Evolutionary conservation across 2,329 filamentous ascomycete genomes (phyloP).

Genomic region (Penicillium vulpinum): DNA sequence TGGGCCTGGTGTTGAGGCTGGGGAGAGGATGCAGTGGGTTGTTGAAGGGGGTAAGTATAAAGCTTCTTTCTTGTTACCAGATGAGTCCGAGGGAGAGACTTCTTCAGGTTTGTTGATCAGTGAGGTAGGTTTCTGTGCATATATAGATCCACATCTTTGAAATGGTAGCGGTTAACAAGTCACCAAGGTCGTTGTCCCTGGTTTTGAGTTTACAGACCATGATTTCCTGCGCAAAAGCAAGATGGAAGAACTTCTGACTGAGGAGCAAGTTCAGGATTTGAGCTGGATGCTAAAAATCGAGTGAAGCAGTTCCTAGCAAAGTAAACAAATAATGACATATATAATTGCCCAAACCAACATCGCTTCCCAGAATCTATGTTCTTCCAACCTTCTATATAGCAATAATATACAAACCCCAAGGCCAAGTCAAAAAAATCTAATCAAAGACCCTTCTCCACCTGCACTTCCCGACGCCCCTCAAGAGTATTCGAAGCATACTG

Average conservation of each 20-base stretch:
- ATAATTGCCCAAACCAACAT: not conserved
- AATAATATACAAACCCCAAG: constrained; percentile 15
- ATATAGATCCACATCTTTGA: not conserved
- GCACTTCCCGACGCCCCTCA: constrained; percentile 41
- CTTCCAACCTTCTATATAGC: constrained; percentile 8
- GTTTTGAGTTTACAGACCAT: constrained; percentile 67
- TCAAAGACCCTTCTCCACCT: constrained; percentile 11
- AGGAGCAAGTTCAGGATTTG: constrained; percentile 43
- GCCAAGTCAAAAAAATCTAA: not conserved
- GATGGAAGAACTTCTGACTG: constrained; percentile 54
- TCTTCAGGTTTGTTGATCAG: constrained; percentile 54
- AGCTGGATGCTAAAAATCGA: not conserved
- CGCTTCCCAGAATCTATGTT: not conserved
- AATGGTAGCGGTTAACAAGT: constrained; percentile 8
- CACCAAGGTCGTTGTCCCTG: constrained; percentile 54
- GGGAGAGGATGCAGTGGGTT: constrained; percentile 67
- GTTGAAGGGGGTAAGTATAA: constrained; percentile 70
- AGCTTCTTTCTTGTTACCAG: constrained; percentile 59
- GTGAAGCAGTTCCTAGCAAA: not conserved
- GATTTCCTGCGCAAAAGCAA: constrained; percentile 60
- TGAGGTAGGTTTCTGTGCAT: constrained; percentile 50
- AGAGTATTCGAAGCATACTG: constrained; percentile 82
- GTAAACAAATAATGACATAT: not conserved
- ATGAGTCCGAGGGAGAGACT: constrained; percentile 20
- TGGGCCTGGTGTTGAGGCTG: constrained; percentile 56